Evolutionary conservation across 1,284 basidiomycete species (phyloP), one percentile per base, ranked within the genome.

Genomic region (Sporisorium iseilematis-ciliati): DNA sequence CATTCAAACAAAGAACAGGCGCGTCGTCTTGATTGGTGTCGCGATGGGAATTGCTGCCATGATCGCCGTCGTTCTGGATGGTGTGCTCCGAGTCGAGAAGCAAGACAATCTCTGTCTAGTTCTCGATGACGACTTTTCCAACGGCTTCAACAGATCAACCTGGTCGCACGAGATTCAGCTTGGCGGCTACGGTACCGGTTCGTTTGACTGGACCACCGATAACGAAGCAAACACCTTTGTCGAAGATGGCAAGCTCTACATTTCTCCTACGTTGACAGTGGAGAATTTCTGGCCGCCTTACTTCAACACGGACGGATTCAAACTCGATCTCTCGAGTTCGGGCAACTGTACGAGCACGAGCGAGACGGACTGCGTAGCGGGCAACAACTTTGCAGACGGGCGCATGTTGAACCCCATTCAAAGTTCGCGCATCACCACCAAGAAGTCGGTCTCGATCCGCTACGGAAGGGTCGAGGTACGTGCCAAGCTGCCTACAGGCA

Each of bases 131-230:
- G 87, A 93, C 65, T 95, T 94, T 80, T 88, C 89, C 20, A 88
- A 87, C 40, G 86, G 90, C 33, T 90, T 88, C 89, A 65, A 84
- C 67, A 87, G 87, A 57, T 88, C 88, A 51, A 90, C 89, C 21
- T 95, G 93, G 90, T 88, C 89, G 72, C 89, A 90, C 40, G 93
- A 95, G 83, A 89, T 93, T 25, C 90, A 93, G 75, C 89, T 93
- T 86, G 91, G 92, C 66, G 93, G 93, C 3, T 95, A 92, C 83
- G 92, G 92, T 86, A 93, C 93, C 75, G 91, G 91, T 38, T 90
- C 93, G 80, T 95, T 95, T 77, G 91, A 93, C 80, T 94, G 94
- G 93, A 91, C 92, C 4, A 94, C 93, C 1, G 87, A 86, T n/a
- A 91, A 90, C 2, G 78, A 88, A 40, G 91, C 91, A 82, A 95